These are phyloP conservation scores for Penicillium glabrum DNA, from an alignment of 2,329 filamentous ascomycete genomes.

Conservation along the genomic window DNA sequence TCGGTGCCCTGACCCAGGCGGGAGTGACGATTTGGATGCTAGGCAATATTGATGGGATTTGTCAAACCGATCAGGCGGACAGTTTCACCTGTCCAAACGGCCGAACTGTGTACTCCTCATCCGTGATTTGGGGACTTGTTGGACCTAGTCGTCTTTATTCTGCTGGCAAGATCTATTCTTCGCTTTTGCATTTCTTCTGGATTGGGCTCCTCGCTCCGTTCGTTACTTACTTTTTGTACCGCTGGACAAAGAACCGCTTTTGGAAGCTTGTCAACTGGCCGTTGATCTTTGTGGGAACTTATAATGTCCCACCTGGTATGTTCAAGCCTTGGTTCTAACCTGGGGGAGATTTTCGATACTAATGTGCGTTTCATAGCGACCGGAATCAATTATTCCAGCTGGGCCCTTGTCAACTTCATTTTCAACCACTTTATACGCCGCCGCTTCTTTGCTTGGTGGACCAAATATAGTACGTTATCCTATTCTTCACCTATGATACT, in stretches of 20 bases:
- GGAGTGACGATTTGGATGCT: constrained; percentile 41
- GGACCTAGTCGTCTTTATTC: constrained; percentile 52
- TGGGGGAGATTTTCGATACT: background rate
- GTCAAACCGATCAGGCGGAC: constrained; percentile 41
- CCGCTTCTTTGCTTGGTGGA: constrained; percentile 43
- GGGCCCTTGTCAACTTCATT: constrained; percentile 54
- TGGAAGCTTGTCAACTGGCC: constrained; percentile 38
- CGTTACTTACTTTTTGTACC: constrained; percentile 24
- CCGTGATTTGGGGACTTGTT: constrained; percentile 54
- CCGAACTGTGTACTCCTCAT: constrained; percentile 50
- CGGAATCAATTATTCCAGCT: constrained; percentile 37
- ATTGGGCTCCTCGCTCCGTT: constrained; percentile 40
- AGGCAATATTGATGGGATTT: constrained; percentile 44
- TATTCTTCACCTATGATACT: background rate
- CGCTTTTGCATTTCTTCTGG: constrained; percentile 54
- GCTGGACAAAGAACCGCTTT: constrained; percentile 28
- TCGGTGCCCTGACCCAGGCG: constrained; percentile 47
- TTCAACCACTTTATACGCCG: constrained; percentile 75
- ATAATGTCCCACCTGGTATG: constrained; percentile 27
- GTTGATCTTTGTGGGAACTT: constrained; percentile 31
- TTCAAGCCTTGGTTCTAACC: background rate
- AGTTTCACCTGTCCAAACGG: constrained; percentile 53
- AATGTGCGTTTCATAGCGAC: constrained; percentile 21
- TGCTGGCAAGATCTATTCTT: constrained; percentile 48
- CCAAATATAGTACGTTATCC: constrained; percentile 35